Evolutionary conservation across 352 stramenopile genomes (phyloP).

Genomic region (Phytopythium boreale): DNA sequence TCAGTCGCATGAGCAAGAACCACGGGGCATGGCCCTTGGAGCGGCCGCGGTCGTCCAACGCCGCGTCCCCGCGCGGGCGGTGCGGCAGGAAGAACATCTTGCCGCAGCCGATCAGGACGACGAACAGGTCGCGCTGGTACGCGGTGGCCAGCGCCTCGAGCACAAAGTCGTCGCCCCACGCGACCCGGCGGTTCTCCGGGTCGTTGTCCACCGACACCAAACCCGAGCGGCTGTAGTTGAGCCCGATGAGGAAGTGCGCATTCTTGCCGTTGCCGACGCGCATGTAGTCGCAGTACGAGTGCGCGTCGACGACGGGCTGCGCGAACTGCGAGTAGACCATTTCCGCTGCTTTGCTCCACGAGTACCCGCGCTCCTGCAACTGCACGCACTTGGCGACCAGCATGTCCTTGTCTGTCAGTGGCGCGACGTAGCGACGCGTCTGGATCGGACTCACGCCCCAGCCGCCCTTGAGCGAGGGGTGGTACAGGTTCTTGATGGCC

Average conservation of each 20-base stretch:
- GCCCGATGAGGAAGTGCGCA: constrained; percentile 69
- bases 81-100: constrained; percentile 90
- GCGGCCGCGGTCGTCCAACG: constrained; percentile 39
- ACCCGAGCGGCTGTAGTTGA: constrained; percentile 77
- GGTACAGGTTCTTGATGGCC: constrained; percentile 86
- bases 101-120: constrained; percentile 81
- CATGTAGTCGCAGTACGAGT: constrained; percentile 88
- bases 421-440: constrained; percentile 74
- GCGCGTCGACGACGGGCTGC: constrained; percentile 63
- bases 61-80: constrained; percentile 44
- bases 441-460: constrained; percentile 85
- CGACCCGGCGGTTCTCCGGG: constrained; percentile 71
- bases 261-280: constrained; percentile 70
- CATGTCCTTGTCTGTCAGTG: constrained; percentile 62
- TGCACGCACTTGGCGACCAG: constrained; percentile 75
- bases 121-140: constrained; percentile 87
- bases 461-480: constrained; percentile 71
- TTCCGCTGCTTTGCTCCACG: constrained; percentile 71
- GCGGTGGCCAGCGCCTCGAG: constrained; percentile 82
- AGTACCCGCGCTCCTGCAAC: constrained; percentile 77
- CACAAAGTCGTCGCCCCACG: constrained; percentile 86
- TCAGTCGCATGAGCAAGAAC: constrained; percentile 88
- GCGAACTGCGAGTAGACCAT: constrained; percentile 72
- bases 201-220: constrained; percentile 84
- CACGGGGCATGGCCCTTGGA: constrained; percentile 81